phyloP scores from a whole-genome alignment of 257 asterid genomes.

The Solanum boliviense region DNA sequence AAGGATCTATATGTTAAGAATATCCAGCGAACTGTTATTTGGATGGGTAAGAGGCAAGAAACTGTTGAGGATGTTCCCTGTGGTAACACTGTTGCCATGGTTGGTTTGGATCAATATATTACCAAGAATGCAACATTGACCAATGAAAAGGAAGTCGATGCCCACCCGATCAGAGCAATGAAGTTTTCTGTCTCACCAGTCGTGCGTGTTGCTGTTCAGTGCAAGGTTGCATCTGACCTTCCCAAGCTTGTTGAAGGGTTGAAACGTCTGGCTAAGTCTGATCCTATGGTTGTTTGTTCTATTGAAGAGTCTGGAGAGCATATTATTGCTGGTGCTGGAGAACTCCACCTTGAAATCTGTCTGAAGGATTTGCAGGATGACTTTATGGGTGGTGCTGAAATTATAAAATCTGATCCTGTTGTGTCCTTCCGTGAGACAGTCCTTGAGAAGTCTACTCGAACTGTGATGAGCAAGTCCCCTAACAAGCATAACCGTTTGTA shows the following conservation, averaged over 20 bases:
- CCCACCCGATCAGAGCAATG: slow-evolving; percentile 33
- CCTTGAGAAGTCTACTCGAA: slow-evolving; percentile 20
- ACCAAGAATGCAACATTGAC: slow-evolving; percentile 39
- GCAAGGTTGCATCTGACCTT: slow-evolving; percentile 39
- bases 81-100: slow-evolving; percentile 40
- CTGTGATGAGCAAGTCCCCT: slow-evolving; percentile 33
- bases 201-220: slow-evolving; percentile 37
- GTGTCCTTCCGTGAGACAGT: slow-evolving; percentile 29
- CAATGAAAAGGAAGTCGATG: slow-evolving; percentile 29
- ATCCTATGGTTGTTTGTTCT: slow-evolving; percentile 37
- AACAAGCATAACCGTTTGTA: slow-evolving; percentile 32
- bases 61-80: slow-evolving; percentile 40
- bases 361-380: slow-evolving; percentile 28
- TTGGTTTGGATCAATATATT: slow-evolving; percentile 32
- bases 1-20: slow-evolving; percentile 33
- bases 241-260: slow-evolving; percentile 40
- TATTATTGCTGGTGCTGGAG: slow-evolving; percentile 36
- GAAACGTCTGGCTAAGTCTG: slow-evolving; percentile 32
- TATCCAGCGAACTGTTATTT: slow-evolving; percentile 33
- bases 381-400: slow-evolving; percentile 33
- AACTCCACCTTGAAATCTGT: slow-evolving; percentile 30
- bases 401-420: slow-evolving; percentile 20
- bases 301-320: slow-evolving; percentile 36
- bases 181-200: slow-evolving; percentile 39
- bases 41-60: slow-evolving; percentile 44